Evolutionary conservation across 2,329 filamentous ascomycete species (phyloP).

Genomic region (Alternaria gansuensis): DNA sequence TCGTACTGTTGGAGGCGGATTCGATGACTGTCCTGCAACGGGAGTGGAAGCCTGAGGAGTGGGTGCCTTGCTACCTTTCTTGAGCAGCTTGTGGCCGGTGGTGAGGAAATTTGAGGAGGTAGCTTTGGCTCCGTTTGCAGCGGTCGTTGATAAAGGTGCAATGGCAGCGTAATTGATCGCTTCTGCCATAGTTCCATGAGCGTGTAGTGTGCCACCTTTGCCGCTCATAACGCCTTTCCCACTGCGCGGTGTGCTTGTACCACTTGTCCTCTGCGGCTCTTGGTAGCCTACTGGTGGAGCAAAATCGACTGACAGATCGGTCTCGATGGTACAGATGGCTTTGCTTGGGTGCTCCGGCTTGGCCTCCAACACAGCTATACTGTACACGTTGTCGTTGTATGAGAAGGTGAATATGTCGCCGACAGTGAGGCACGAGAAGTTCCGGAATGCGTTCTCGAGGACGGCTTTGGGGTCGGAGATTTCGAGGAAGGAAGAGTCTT

Average conservation of each 20-base stretch:
- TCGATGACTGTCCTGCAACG: conserved; percentile 64
- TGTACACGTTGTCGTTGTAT: conserved; percentile 94
- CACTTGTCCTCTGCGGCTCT: conserved; percentile 79
- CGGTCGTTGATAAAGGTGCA: conserved; percentile 76
- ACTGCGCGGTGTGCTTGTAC: conserved; percentile 86
- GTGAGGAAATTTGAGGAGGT: conserved; percentile 80
- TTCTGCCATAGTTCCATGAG: conserved; percentile 93
- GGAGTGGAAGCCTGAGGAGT: conserved; percentile 70
- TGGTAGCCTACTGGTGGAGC: conserved; percentile 93
- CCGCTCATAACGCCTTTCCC: conserved; percentile 68
- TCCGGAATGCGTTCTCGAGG: conserved; percentile 93
- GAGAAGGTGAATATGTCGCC: conserved; percentile 95
- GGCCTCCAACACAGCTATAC: conserved; percentile 91
- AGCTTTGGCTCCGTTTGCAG: conserved; percentile 68
- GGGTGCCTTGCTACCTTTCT: conserved; percentile 79
- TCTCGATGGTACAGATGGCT: conserved; percentile 91
- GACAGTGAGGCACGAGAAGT: conserved; percentile 92
- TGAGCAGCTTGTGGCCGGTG: conserved; percentile 82
- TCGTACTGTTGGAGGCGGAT: conserved; percentile 54
- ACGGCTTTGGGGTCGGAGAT: conserved; percentile 98
- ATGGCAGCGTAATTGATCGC: conserved; percentile 97
- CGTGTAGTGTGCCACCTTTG: conserved; percentile 77
- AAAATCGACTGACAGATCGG: conserved; percentile 95
- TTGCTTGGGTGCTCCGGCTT: conserved; percentile 87
- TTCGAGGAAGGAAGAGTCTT: conserved; percentile 91